Conservation (phyloP, 1,284 basidiomycete genomes). For the Pterula multifida region DNA sequence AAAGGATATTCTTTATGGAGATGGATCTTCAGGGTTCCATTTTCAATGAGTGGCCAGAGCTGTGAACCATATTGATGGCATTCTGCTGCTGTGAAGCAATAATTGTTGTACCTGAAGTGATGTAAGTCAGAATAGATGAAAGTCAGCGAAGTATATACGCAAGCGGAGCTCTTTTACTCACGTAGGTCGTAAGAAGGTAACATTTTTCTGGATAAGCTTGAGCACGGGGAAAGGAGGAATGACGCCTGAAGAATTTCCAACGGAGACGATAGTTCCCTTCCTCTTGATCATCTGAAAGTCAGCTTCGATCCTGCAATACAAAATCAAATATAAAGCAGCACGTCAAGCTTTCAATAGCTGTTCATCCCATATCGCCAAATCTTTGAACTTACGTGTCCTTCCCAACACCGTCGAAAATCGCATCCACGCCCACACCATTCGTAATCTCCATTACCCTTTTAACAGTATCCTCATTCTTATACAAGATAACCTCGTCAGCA, state of each 20-base stretch:
- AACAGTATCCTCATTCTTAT: slow-evolving; percentile 62
- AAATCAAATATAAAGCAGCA: slow-evolving; percentile 1
- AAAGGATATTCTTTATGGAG: slow-evolving; percentile 78
- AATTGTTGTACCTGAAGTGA: slow-evolving; percentile 44
- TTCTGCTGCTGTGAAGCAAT: slow-evolving; percentile 64
- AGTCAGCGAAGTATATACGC: background rate
- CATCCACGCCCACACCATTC: slow-evolving; percentile 75
- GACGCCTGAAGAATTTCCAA: slow-evolving; percentile 86
- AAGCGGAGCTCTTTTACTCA: slow-evolving; percentile 21
- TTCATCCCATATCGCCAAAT: background rate
- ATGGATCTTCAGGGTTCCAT: slow-evolving; percentile 56
- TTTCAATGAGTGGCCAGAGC: slow-evolving; percentile 53
- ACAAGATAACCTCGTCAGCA: slow-evolving; percentile 80
- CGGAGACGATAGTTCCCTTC: slow-evolving; percentile 79
- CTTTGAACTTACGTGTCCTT: slow-evolving; percentile 63
- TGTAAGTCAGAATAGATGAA: too few species aligned
- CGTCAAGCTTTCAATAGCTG: background rate
- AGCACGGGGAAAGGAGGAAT: slow-evolving; percentile 64
- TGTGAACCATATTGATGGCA: slow-evolving; percentile 51
- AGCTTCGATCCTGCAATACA: slow-evolving; percentile 52
- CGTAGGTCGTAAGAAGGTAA: slow-evolving; percentile 71
- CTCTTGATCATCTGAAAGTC: slow-evolving; percentile 73
- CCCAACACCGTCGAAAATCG: slow-evolving; percentile 89
- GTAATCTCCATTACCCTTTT: slow-evolving; percentile 70
- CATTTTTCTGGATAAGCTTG: slow-evolving; percentile 72